phyloP scores from a whole-genome alignment of 192 early-diverging fungal species.

The Lobosporangium transversale region DNA sequence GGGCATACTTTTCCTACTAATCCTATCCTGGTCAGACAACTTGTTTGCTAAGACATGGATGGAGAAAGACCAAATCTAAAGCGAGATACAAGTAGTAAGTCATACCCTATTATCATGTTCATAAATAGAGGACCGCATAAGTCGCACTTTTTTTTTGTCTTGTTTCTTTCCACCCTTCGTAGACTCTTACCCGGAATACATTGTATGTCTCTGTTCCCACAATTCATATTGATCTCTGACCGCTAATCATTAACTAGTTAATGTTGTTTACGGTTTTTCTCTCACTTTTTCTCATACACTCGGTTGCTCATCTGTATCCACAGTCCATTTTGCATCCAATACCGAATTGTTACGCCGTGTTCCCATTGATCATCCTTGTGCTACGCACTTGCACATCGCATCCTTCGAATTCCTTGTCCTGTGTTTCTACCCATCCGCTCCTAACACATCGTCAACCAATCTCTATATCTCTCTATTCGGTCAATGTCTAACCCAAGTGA shows the following conservation, averaged over 20 bases:
- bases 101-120: no score
- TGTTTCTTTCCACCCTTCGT: no score
- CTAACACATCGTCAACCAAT: not conserved
- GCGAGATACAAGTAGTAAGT: not conserved
- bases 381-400: not conserved
- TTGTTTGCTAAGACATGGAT: slow-evolving; percentile 22
- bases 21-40: no score
- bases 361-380: not conserved
- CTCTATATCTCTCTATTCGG: not conserved
- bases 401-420: not conserved
- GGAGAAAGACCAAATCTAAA: not conserved
- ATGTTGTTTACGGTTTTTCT: not conserved
- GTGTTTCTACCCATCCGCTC: not conserved
- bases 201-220: not conserved
- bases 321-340: no score
- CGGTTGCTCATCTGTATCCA: not conserved
- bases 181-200: not conserved
- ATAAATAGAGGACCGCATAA: no score
- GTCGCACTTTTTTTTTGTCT: not conserved
- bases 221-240: no score
- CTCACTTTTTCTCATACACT: not conserved
- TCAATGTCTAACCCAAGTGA: slow-evolving; percentile 47
- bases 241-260: no score
- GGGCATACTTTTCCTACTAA: no score
- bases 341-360: not conserved